A percentile compares a stretch with the other conserved stretches of the same genome.
Evolutionary conservation across 2,329 filamentous ascomycete genomes (phyloP).

Genomic region (Hypoxylon sp.): DNA sequence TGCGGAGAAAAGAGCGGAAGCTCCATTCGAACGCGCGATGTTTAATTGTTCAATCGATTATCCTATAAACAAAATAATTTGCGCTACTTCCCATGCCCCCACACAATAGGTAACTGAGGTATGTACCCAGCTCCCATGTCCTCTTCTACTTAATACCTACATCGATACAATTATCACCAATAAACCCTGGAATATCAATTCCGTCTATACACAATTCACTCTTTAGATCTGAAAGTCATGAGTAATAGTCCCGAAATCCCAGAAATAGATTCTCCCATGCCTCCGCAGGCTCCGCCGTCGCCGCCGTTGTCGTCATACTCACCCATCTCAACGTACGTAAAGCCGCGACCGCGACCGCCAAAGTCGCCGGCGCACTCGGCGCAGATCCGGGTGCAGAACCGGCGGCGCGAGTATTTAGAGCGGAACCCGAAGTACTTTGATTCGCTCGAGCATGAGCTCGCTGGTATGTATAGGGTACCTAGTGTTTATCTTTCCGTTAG

Average conservation of each 20-base stretch:
- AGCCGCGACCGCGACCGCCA: constrained; percentile 62
- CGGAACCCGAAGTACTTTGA: constrained; percentile 80
- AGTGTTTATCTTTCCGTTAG: not conserved
- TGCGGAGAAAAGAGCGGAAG: too few relatives aligned
- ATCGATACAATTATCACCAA: not conserved
- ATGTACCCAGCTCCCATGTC: too few relatives aligned
- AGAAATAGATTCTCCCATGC: constrained; percentile 24
- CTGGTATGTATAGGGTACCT: constrained; percentile 57
- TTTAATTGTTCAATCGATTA: too few relatives aligned
- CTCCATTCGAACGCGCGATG: too few relatives aligned
- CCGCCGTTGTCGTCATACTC: constrained; percentile 33
- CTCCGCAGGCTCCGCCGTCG: constrained; percentile 36
- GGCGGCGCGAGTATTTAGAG: constrained; percentile 82
- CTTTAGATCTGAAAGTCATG: constrained; percentile 18
- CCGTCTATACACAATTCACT: not conserved
- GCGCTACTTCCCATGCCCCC: too few relatives aligned
- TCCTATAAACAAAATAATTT: too few relatives aligned
- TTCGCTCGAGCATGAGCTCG: constrained; percentile 68
- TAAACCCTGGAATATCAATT: not conserved
- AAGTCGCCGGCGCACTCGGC: constrained; percentile 60
- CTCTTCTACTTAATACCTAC: not conserved
- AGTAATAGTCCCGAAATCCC: constrained; percentile 10
- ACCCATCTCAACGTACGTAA: constrained; percentile 50
- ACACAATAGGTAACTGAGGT: too few relatives aligned
- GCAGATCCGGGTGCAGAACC: constrained; percentile 77